A percentile compares a stretch with the other conserved stretches of the same genome.
These are phyloP conservation scores for Westerdykella aurantiaca DNA, from an alignment of 2,329 filamentous ascomycete species.

Conservation along the genomic window DNA sequence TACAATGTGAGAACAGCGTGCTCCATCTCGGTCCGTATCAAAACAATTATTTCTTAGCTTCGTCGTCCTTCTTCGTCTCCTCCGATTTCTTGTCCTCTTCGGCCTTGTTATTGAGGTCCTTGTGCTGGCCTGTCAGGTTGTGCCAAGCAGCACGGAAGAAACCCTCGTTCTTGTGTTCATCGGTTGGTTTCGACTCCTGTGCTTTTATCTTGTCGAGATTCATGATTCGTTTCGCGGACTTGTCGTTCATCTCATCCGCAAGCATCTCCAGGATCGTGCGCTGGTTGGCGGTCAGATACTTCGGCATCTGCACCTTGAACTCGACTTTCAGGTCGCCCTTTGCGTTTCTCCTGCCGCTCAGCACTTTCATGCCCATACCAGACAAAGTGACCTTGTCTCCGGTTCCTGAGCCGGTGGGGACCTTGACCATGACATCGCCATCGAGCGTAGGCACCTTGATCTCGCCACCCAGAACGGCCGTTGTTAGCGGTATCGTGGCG, in stretches of 20 bases:
- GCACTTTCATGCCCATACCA: constrained; percentile 90
- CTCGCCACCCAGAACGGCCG: constrained; percentile 85
- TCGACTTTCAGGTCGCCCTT: constrained; percentile 86
- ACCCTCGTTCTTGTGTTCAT: constrained; percentile 68
- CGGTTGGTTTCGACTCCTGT: constrained; percentile 12
- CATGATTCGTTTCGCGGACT: constrained; percentile 88
- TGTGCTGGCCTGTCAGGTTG: constrained; percentile 70
- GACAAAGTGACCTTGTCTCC: constrained; percentile 85
- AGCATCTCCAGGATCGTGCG: constrained; percentile 91
- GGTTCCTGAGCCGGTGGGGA: constrained; percentile 84
- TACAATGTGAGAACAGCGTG: constrained; percentile 7
- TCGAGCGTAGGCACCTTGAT: constrained; percentile 85
- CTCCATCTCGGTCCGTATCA: constrained; percentile 24
- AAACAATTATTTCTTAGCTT: constrained; percentile 26
- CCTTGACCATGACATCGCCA: constrained; percentile 82
- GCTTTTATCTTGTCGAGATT: constrained; percentile 56
- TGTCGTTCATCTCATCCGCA: constrained; percentile 91
- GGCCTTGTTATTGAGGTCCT: constrained; percentile 14
- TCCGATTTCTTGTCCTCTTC: constrained; percentile 29
- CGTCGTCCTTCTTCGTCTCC: constrained; percentile 21
- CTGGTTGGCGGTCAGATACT: constrained; percentile 87
- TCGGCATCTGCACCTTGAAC: constrained; percentile 92
- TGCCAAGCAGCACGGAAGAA: constrained; percentile 95
- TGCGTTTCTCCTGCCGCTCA: constrained; percentile 58
- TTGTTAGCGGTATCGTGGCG: constrained; percentile 84